Evolutionary conservation across 2,329 filamentous ascomycete genomes (phyloP), one percentile per base, ranked within the genome.

Genomic region (Bipolaris oryzae): DNA sequence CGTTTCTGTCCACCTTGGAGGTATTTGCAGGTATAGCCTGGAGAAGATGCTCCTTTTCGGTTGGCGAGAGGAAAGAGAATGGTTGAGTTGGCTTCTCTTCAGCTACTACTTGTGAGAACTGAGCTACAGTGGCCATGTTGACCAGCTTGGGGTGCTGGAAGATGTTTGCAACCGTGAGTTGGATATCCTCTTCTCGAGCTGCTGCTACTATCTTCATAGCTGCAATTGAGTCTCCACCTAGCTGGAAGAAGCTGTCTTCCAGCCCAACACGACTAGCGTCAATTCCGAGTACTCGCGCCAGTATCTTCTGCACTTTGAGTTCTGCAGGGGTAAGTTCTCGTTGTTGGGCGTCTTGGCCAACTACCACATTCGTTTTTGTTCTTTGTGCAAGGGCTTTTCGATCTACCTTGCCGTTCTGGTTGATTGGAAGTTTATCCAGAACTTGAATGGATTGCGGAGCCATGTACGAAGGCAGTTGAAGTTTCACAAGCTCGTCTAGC

Each of bases 221-320:
- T 10, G 72, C 69, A 53, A 80, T 73, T 0, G 78, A 80, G 53
- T 80, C 78, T 31, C 78, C 78, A 35, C 78, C 78, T 2, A 78
- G 64, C 0, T 71, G 69, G 52, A 80, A 78, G 65, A 80, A 80
- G 55, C 69, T 77, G 35, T 79, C 77, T 38, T 77, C 38, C 6
- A 50, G 10, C 1, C 47, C 37, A n/a, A 50, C 41, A 13, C 47
- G 23, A 13, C 25, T 15, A 3, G 47, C n/a, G 5, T 50, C 35
- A 15, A 50, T 50, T 7, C 16, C 23, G 2, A 49, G 23, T 11
- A 31, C 46, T 16, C 10, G 34, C 3, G 46, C 15, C 21, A 25
- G 23, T 18, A 49, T 16, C 25, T 42, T n/a, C 16, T 31, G 37
- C 16, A 50, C 34, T 18, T 37, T 25, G 25, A 31, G 18, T 21